Base-by-base conservation (phyloP, 2,329 filamentous ascomycete species). In the Calonectria henricotiae region DNA sequence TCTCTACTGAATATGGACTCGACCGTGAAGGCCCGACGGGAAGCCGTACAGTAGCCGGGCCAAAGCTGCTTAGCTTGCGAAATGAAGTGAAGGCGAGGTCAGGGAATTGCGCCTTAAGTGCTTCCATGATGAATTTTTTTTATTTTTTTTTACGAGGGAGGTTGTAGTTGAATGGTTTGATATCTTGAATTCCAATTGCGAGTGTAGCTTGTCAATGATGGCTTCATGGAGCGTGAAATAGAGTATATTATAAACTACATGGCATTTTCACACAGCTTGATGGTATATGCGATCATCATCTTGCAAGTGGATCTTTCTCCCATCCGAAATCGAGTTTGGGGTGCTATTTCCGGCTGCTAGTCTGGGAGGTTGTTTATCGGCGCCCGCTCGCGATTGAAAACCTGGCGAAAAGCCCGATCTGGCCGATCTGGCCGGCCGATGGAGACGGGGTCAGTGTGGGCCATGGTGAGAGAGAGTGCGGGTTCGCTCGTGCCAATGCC, bases 1-100 rank as follows among this genome's bases (percentile, higher is more conserved):
- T 64, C 62, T 39, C 62, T 51, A 25, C 51, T 32, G n/a, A 54
- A 54, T 23, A 64, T 43, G 46, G 37, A 39, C 8, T 64, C 62
- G 17, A 41, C 35, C 13, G 62, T 23, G 17, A 64, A 64, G 2
- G 35, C 23, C 2, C 62, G 46, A 44, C 39, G 15, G 55, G 55
- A 30, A 61, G 25, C 25, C 39, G 55, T 2, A 61, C 25, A 7
- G 55, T 61, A 9, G 55, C 37, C n/a, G 55, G 55, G 25, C n/a
- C 25, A 32, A 61, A 61, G 3, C 55, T 37, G 5, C 55, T 61
- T 44, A 37, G 55, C 55, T 61, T 61, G 17, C 37, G 55, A 30
- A 61, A 37, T 8, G 55, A 37, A 17, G 4, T 30, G 39, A 61
- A 61, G 25, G 39, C 17, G 7, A 61, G 39, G 25, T 61, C 55